Evolutionary conservation across 1,139 yeast species (phyloP), one percentile per base, ranked within the genome.

Genomic region (Wickerhamomyces sp.): DNA sequence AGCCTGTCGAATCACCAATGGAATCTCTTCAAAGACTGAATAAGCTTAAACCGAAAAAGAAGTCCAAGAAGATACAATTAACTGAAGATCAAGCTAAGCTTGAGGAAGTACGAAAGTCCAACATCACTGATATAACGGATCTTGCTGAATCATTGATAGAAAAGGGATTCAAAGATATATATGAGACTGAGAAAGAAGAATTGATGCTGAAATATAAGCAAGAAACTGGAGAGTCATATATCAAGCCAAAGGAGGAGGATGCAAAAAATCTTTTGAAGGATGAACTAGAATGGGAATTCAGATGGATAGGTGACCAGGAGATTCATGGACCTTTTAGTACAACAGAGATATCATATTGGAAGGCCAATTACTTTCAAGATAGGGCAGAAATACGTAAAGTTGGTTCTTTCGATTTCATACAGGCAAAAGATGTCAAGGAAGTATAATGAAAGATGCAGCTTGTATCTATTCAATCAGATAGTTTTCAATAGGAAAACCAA

Each of bases 1-100:
- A 80, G 36, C 78, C 84, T 0, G 84, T 79, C 4, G 93, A 85
- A 58, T 73, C 84, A 0, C 76, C 87, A 3, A 52, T 81, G 60
- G 91, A 84, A 54, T 79, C 84, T 0, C 62, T 81, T 34, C 75
- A 75, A 14, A 59, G 83, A 43, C 58, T 76, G 38, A 67, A 66
- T 36, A 62, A 68, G 8, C 59, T 61, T 1, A 64, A 64, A 34
- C 59, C 57, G 34, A 57, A 50, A 42, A 60, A 53, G 41, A 36
- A 40, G 23, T 26, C 36, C 5, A 47, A 47, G 15, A 54, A 55
- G 18, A 27, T 33, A 0, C 38, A 36, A 4, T 40, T 43, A 8
- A 48, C 51, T 3, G 63, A 63, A 2, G 45, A 46, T 27, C 47
- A 45, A 4, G 57, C 26, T 14, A 11, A 35, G 4, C 46, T 46